Evolutionary conservation across 106 monocot genomes (phyloP).

Genomic region (Amphibolis antarctica): DNA sequence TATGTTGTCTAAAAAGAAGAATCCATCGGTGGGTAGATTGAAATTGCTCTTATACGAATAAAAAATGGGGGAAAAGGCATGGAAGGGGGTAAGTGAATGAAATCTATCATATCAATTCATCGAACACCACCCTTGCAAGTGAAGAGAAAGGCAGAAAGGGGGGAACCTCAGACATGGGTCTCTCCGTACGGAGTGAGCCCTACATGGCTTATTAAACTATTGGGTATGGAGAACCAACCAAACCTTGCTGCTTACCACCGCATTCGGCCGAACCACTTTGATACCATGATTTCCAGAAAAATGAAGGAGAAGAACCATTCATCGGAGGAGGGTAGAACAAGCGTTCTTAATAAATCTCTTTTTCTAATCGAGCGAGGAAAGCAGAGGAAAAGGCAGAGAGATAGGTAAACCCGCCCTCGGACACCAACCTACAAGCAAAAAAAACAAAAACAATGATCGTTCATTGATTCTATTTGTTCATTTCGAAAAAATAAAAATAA

Average conservation of each 20-base stretch:
- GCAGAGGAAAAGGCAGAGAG: no score
- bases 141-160: background rate
- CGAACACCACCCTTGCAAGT: background rate
- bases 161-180: background rate
- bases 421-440: background rate
- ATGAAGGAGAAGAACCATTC: background rate
- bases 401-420: background rate
- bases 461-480: no score
- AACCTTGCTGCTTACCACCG: background rate
- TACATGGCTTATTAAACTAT: background rate
- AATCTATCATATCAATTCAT: background rate
- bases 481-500: no score
- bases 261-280: background rate
- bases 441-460: no score
- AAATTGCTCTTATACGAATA: background rate
- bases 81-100: background rate
- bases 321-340: background rate
- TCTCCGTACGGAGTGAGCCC: background rate
- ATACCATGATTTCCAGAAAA: background rate
- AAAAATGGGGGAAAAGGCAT: background rate
- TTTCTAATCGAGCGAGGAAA: background rate
- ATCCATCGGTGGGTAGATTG: conserved; percentile 6
- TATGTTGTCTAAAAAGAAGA: conserved; percentile 13
- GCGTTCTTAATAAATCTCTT: no score
- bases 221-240: background rate